Percentiles rank a stretch among this genome's conserved stretches.
phyloP scores from a whole-genome alignment of 2,329 filamentous ascomycete genomes.

The Colletotrichum melonis region DNA sequence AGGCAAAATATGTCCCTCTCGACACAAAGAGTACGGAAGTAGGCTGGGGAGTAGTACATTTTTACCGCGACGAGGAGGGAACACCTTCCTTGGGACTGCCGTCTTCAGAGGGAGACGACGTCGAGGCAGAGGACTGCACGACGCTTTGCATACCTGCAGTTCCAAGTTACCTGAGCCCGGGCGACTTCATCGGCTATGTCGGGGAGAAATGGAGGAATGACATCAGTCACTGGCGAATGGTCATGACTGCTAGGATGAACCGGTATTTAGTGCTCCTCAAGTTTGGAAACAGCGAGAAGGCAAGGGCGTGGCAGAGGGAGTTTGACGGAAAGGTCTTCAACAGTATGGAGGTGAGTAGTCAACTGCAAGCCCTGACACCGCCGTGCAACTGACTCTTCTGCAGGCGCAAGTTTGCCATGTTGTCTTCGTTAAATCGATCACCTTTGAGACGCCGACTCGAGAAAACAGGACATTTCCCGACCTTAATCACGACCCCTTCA shows the following conservation, averaged over 20 bases:
- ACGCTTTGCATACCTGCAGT: constrained; percentile 95
- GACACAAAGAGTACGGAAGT: constrained; percentile 79
- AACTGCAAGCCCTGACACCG: neutral
- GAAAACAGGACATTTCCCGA: constrained; percentile 64
- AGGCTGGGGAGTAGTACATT: constrained; percentile 92
- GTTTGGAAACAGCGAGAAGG: constrained; percentile 80
- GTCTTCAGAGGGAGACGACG: constrained; percentile 43
- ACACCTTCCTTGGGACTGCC: constrained; percentile 63
- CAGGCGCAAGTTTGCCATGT: constrained; percentile 93
- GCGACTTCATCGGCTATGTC: constrained; percentile 91
- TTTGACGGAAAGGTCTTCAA: constrained; percentile 97
- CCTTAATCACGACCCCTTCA: constrained; percentile 73
- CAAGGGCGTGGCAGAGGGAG: constrained; percentile 82
- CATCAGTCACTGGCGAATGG: constrained; percentile 94
- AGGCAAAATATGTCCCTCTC: constrained; percentile 81
- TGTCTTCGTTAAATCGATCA: constrained; percentile 92
- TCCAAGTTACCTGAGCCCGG: constrained; percentile 91
- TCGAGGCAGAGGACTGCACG: constrained; percentile 75
- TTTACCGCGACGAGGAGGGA: constrained; percentile 89
- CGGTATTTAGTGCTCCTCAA: constrained; percentile 97
- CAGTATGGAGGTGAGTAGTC: constrained; percentile 78
- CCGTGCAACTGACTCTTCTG: constrained; percentile 34
- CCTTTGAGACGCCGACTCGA: constrained; percentile 75
- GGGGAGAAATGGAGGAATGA: constrained; percentile 87
- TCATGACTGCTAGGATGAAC: constrained; percentile 88